phyloP scores from a whole-genome alignment of 805 yeast genomes.

The Vanderwaltozyma yarrowii region DNA sequence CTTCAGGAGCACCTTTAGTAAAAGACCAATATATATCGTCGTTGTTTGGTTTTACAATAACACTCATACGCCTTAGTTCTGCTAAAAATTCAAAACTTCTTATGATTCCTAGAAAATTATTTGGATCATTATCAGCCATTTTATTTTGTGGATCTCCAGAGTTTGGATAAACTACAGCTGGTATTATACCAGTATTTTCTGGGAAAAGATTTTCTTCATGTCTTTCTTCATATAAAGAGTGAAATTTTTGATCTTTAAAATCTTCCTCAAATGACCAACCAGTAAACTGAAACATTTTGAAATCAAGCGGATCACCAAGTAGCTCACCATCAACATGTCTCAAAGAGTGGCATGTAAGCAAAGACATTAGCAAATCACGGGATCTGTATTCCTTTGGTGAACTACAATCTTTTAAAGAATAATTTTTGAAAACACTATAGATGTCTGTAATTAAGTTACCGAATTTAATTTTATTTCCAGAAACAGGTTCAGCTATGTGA shows the following conservation, averaged over 20 bases:
- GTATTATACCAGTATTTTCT: slow-evolving; percentile 35
- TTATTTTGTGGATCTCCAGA: slow-evolving; percentile 20
- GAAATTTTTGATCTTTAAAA: slow-evolving; percentile 31
- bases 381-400: slow-evolving; percentile 23
- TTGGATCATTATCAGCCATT: slow-evolving; percentile 29
- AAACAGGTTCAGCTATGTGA: slow-evolving; percentile 27
- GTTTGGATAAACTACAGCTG: slow-evolving; percentile 41
- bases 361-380: slow-evolving; percentile 29
- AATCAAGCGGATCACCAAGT: slow-evolving; percentile 90
- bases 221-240: slow-evolving; percentile 31
- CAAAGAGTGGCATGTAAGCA: slow-evolving; percentile 74
- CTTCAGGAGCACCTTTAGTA: slow-evolving; percentile 97
- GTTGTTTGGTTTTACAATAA: slow-evolving; percentile 43
- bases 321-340: slow-evolving; percentile 67
- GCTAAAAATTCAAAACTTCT: slow-evolving; percentile 75
- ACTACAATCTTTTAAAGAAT: slow-evolving; percentile 23
- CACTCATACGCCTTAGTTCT: slow-evolving; percentile 83
- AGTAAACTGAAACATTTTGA: slow-evolving; percentile 87
- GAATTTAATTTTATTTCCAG: slow-evolving; percentile 15
- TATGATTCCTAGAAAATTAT: slow-evolving; percentile 36
- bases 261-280: slow-evolving; percentile 70
- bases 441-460: slow-evolving; percentile 19
- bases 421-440: slow-evolving; percentile 18
- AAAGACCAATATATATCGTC: slow-evolving; percentile 39
- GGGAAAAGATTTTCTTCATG: slow-evolving; percentile 32